phyloP scores from a whole-genome alignment of 805 yeast species.

The Cyberlindnera mississippiensis region DNA sequence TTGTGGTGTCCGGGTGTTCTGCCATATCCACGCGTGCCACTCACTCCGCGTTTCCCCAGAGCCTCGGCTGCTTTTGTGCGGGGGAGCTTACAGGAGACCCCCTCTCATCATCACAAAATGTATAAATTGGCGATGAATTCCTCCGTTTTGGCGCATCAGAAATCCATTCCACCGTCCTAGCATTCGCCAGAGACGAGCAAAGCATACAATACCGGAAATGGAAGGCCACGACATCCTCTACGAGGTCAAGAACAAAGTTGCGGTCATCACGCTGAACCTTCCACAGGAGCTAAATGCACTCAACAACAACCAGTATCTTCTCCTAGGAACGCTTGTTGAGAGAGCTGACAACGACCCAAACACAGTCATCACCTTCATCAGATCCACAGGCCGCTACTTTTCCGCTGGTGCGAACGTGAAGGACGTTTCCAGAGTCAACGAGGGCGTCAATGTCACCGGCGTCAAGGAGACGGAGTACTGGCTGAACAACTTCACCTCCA shows the following conservation, averaged over 20 bases:
- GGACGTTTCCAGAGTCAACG: slow-evolving; percentile 19
- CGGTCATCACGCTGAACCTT: slow-evolving; percentile 62
- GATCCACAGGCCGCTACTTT: slow-evolving; percentile 70
- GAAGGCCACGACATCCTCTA: slow-evolving; percentile 29
- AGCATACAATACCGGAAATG: slow-evolving; percentile 12
- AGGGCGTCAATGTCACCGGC: slow-evolving; percentile 19
- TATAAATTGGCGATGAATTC: too few relatives aligned
- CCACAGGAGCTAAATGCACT: slow-evolving; percentile 66
- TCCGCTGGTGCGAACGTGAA: slow-evolving; percentile 82
- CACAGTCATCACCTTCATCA: slow-evolving; percentile 62
- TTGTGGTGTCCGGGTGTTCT: too few relatives aligned
- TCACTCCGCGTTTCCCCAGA: neutral
- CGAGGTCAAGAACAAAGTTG: slow-evolving; percentile 39
- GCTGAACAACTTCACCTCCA: slow-evolving; percentile 58
- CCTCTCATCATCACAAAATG: too few relatives aligned
- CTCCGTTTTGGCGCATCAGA: too few relatives aligned
- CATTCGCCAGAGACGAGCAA: neutral
- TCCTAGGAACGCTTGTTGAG: slow-evolving; percentile 54
- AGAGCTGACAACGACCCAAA: slow-evolving; percentile 59
- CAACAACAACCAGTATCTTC: slow-evolving; percentile 57
- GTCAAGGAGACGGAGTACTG: slow-evolving; percentile 38
- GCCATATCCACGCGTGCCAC: neutral
- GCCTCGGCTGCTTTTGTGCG: neutral
- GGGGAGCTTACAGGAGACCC: too few relatives aligned
- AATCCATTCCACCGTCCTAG: too few relatives aligned